Evolutionary conservation across 2,329 filamentous ascomycete genomes (phyloP), one percentile per base, ranked within the genome.

Genomic region (Pseudofabraea citricarpa): DNA sequence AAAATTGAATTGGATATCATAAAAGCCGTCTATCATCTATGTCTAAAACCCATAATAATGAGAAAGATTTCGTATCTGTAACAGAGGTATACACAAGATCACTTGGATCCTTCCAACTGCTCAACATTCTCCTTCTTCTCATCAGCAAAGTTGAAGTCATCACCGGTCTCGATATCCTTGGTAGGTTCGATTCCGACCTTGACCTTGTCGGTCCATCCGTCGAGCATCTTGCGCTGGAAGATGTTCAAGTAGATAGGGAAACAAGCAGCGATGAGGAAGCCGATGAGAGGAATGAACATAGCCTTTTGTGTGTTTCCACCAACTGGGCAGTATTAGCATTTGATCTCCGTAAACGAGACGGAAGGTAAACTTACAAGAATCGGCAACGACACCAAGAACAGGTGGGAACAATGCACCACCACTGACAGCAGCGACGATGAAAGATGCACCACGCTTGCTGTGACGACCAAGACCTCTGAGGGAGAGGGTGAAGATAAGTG

Each of bases 381-480:
- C 50, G 2, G 55, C 49, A 3, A 53, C 50, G 13, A 43, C 49
- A 19, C 54, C 52, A 13, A 56, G 35, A 9, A 55, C 45, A 10
- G 49, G 47, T 3, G 58, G 58, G 40, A 57, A 57, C 1, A 54
- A 36, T 6, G 56, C 57, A 2, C 57, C 58, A 4, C 56, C 58
- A n/a, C 41, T 48, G 8, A 54, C 51, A 6, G 48, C 41, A 2
- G 55, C 54, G 0, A 90, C 87, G 53, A 94, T 84, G 64, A 82
- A 89, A 2, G 85, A 85, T 0, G 84, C 82, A 1, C 86, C 88
- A 36, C 85, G 77, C 66, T 94, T 94, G 6, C 84, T 89, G 54
- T 90, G 77, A 16, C 79, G 75, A 1, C 89, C 88, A 27, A 94
- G 78, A 1, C 88, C 87, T 4, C 87, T 79, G 49, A 94, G 83